Percentiles rank a stretch among this genome's conserved stretches.
phyloP scores from a whole-genome alignment of 305 asterid species.

The Ilex paraguariensis region DNA sequence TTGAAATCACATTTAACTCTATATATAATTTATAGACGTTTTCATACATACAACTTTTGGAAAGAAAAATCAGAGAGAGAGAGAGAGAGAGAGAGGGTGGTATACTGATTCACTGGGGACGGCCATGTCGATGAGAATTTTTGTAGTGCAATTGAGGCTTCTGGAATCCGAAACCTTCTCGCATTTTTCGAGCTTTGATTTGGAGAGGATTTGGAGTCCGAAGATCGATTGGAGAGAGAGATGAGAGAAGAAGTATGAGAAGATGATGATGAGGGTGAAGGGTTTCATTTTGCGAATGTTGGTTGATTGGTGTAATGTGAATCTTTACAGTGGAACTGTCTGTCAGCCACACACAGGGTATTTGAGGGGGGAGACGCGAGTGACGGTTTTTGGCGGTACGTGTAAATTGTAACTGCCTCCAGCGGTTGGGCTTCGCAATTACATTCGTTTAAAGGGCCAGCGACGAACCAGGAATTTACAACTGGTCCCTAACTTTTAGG shows the following conservation, averaged over 20 bases:
- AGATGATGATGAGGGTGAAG: too few species aligned
- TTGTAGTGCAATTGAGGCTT: slow-evolving; percentile 68
- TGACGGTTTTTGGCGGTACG: too few species aligned
- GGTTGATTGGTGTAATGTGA: not conserved
- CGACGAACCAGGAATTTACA: too few species aligned
- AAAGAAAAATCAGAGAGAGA: slow-evolving; percentile 1
- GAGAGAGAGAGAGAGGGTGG: not conserved
- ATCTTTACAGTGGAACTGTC: too few species aligned
- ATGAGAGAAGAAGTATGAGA: slow-evolving; percentile 8
- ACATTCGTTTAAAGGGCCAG: too few species aligned
- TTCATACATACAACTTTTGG: too few species aligned
- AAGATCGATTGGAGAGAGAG: slow-evolving; percentile 16
- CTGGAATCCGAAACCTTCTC: slow-evolving; percentile 49
- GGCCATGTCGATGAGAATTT: slow-evolving; percentile 63
- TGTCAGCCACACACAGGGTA: too few species aligned
- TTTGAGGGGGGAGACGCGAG: too few species aligned
- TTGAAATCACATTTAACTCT: not conserved
- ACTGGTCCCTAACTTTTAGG: too few species aligned
- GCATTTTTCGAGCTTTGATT: slow-evolving; percentile 79
- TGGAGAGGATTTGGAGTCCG: slow-evolving; percentile 60
- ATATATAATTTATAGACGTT: not conserved
- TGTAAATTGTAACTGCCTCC: too few species aligned
- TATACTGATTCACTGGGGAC: slow-evolving; percentile 80
- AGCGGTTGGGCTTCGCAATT: too few species aligned
- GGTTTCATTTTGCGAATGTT: too few species aligned